Percentiles rank a stretch among this genome's conserved stretches.
These are phyloP conservation scores for Xylaria sp. DNA, from an alignment of 2,329 filamentous ascomycete species.

Conservation along the genomic window DNA sequence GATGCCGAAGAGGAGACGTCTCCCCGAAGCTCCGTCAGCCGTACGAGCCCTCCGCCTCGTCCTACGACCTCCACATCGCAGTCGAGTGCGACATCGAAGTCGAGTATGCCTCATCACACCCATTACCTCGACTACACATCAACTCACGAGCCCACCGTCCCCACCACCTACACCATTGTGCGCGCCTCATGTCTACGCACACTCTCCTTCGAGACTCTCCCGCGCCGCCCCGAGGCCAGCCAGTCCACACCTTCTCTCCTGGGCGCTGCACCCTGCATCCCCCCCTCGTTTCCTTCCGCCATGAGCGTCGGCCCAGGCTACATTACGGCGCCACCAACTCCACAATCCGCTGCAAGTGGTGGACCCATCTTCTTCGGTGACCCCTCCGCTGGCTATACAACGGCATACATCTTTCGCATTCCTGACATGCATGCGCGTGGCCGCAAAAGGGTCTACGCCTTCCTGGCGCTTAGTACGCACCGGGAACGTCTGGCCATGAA, in stretches of 20 bases:
- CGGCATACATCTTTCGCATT: constrained; percentile 76
- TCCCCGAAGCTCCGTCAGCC: constrained; percentile 39
- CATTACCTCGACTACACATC: constrained; percentile 76
- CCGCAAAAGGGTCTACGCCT: constrained; percentile 75
- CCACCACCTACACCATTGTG: constrained; percentile 73
- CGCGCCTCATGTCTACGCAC: constrained; percentile 74
- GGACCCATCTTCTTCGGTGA: constrained; percentile 77
- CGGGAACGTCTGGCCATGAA: constrained; percentile 73
- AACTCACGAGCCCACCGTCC: constrained; percentile 70
- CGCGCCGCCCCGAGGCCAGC: constrained; percentile 60
- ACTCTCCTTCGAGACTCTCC: constrained; percentile 73
- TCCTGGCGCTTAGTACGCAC: constrained; percentile 72
- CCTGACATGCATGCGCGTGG: constrained; percentile 74
- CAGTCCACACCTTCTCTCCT: constrained; percentile 47
- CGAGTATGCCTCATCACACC: constrained; percentile 62
- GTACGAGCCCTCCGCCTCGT: constrained; percentile 53
- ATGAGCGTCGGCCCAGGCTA: constrained; percentile 56
- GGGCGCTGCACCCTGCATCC: constrained; percentile 49
- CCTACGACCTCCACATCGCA: constrained; percentile 60
- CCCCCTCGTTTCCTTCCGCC: constrained; percentile 54
- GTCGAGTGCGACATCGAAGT: constrained; percentile 64
- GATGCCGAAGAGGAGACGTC: constrained; percentile 61
- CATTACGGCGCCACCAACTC: constrained; percentile 64
- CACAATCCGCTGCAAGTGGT: constrained; percentile 62
- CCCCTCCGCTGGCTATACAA: constrained; percentile 72